These are phyloP conservation scores for Marasmius oreades DNA, from an alignment of 1,284 basidiomycete genomes.

Conservation along the genomic window DNA sequence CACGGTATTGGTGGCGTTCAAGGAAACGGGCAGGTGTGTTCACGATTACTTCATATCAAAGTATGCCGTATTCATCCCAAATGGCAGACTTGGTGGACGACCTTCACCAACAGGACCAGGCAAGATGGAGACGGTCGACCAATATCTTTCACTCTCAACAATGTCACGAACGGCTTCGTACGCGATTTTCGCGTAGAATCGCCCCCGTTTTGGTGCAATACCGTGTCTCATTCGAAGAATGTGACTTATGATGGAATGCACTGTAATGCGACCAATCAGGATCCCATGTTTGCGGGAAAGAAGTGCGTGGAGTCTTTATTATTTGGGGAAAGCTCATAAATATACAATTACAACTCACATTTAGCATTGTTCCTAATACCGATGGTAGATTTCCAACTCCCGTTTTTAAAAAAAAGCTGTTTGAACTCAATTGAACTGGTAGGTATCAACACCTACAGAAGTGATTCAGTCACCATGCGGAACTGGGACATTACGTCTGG, in stretches of 20 bases:
- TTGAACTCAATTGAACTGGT: slow-evolving; percentile 3
- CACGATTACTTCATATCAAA: neutral
- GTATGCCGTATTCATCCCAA: neutral
- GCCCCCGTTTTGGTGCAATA: slow-evolving; percentile 67
- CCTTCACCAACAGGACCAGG: slow-evolving; percentile 39
- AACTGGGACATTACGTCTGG: slow-evolving; percentile 61
- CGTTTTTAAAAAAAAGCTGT: neutral
- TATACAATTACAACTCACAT: slow-evolving; percentile 6
- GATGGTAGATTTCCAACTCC: slow-evolving; percentile 38
- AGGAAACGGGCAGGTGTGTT: slow-evolving; percentile 54
- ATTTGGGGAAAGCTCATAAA: neutral
- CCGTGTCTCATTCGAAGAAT: slow-evolving; percentile 49
- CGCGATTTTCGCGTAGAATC: slow-evolving; percentile 52
- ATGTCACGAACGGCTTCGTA: slow-evolving; percentile 44
- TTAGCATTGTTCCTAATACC: slow-evolving; percentile 61
- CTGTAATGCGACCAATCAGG: slow-evolving; percentile 59
- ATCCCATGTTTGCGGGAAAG: slow-evolving; percentile 44
- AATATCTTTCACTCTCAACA: slow-evolving; percentile 53
- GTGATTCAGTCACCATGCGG: slow-evolving; percentile 45
- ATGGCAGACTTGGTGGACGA: slow-evolving; percentile 45
- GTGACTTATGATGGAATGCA: slow-evolving; percentile 59
- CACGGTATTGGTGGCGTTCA: slow-evolving; percentile 59
- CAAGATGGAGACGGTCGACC: slow-evolving; percentile 60
- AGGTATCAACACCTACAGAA: slow-evolving; percentile 62
- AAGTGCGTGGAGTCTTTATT: slow-evolving; percentile 36